These are phyloP conservation scores for Candida quercuum DNA, from an alignment of 805 yeast species.

Conservation along the genomic window DNA sequence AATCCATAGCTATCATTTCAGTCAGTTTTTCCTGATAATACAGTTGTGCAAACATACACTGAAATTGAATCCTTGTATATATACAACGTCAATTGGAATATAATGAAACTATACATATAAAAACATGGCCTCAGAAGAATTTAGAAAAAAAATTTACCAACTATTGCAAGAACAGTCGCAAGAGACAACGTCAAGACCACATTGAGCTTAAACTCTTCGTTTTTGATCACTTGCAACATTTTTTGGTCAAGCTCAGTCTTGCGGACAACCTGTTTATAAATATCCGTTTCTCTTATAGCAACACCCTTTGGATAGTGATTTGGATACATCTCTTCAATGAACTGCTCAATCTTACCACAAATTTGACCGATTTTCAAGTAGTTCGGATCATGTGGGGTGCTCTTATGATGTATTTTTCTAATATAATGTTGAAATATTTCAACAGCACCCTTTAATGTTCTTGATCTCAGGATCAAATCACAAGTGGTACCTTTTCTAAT, in stretches of 20 bases:
- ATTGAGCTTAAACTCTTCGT: slow-evolving; percentile 23
- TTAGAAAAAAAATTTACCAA: not conserved
- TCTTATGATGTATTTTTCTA: slow-evolving; percentile 70
- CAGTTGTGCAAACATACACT: too few relatives aligned
- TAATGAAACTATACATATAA: too few relatives aligned
- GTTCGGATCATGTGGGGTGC: slow-evolving; percentile 79
- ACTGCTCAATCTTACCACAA: slow-evolving; percentile 87
- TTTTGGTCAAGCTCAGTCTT: slow-evolving; percentile 38
- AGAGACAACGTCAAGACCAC: slow-evolving; percentile 12
- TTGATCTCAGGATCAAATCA: slow-evolving; percentile 62
- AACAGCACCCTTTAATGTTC: slow-evolving; percentile 71
- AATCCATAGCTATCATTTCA: not conserved
- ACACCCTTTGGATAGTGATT: slow-evolving; percentile 52
- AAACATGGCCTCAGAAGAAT: too few relatives aligned
- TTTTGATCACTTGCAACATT: slow-evolving; percentile 18
- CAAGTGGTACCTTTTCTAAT: slow-evolving; percentile 88
- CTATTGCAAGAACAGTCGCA: slow-evolving; percentile 1
- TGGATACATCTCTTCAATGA: slow-evolving; percentile 74
- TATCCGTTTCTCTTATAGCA: slow-evolving; percentile 31
- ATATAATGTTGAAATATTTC: slow-evolving; percentile 72
- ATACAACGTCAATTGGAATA: too few relatives aligned
- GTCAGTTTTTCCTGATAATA: too few relatives aligned
- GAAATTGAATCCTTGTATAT: too few relatives aligned
- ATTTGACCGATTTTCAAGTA: slow-evolving; percentile 77
- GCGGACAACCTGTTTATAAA: slow-evolving; percentile 34